Percentiles rank a stretch among this genome's conserved stretches.
phyloP scores from a whole-genome alignment of 208 protist genomes.

The Phytomonas francai region DNA sequence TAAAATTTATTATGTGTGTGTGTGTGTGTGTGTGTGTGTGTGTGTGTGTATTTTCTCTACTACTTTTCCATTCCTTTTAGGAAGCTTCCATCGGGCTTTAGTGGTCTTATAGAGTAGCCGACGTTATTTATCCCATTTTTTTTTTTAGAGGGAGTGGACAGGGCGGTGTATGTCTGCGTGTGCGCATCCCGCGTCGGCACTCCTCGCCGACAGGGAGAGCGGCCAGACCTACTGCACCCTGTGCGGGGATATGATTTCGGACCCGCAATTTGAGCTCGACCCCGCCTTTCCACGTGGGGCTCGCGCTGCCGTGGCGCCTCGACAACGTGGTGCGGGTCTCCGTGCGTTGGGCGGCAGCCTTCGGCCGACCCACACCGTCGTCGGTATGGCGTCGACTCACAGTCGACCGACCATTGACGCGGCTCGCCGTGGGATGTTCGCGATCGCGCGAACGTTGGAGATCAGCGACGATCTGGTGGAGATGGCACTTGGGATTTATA shows the following conservation, averaged over 20 bases:
- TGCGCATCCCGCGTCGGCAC: conserved; percentile 59
- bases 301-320: conserved; percentile 3
- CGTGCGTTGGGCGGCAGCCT: conserved; percentile 26
- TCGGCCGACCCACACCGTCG: conserved; percentile 27
- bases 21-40: conserved; percentile 11
- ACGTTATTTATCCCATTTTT: not conserved
- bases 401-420: conserved; percentile 59
- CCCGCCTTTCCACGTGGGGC: conserved; percentile 48
- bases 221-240: conserved; percentile 71
- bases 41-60: conserved; percentile 5
- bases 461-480: conserved; percentile 77
- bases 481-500: conserved; percentile 73
- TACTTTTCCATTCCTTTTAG: not conserved
- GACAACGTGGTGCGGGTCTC: conserved; percentile 8
- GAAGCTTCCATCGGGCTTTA: not conserved
- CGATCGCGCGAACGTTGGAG: conserved; percentile 66
- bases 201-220: conserved; percentile 48
- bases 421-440: conserved; percentile 72
- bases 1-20: not conserved
- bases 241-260: conserved; percentile 65
- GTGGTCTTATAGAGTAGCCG: not conserved
- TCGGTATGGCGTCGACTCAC: conserved; percentile 9
- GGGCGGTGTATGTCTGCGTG: conserved; percentile 37
- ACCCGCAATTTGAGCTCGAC: conserved; percentile 77
- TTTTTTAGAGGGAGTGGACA: not conserved